phyloP scores from a whole-genome alignment of 208 protist species.

The Trypanosoma theileri region DNA sequence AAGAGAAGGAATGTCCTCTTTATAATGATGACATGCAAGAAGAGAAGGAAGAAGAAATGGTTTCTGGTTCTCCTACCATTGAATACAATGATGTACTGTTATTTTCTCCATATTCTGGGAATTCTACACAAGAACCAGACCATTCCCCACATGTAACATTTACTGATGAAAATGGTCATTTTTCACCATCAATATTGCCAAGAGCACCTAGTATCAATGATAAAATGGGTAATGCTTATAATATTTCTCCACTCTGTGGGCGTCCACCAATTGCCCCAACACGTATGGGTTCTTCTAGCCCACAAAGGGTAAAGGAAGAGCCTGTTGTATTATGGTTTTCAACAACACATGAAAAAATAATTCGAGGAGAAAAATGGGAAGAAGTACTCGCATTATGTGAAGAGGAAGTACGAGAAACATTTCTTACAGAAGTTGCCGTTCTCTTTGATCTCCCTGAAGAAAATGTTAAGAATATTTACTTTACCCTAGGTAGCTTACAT shows the following conservation, averaged over 20 bases:
- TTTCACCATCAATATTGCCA: no score
- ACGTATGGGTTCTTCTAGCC: neutral
- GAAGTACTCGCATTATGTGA: constrained; percentile 27
- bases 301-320: neutral
- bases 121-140: no score
- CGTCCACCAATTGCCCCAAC: neutral
- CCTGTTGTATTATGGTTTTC: constrained; percentile 12
- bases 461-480: constrained; percentile 32
- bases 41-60: no score
- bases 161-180: no score
- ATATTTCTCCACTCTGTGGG: neutral
- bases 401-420: constrained; percentile 37
- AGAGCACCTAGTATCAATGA: no score
- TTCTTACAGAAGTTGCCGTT: constrained; percentile 32
- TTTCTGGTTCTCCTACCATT: no score
- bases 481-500: constrained; percentile 36
- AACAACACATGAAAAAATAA: constrained; percentile 39
- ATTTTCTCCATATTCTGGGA: no score
- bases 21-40: no score
- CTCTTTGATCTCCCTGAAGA: constrained; percentile 43
- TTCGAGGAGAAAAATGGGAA: constrained; percentile 44
- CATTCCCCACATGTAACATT: no score
- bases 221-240: neutral
- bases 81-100: no score
- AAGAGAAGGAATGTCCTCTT: no score